Evolutionary conservation across 23 red algal genomes (phyloP), one percentile per base, ranked within the genome.

Genomic region (Gracilaria gracilis): DNA sequence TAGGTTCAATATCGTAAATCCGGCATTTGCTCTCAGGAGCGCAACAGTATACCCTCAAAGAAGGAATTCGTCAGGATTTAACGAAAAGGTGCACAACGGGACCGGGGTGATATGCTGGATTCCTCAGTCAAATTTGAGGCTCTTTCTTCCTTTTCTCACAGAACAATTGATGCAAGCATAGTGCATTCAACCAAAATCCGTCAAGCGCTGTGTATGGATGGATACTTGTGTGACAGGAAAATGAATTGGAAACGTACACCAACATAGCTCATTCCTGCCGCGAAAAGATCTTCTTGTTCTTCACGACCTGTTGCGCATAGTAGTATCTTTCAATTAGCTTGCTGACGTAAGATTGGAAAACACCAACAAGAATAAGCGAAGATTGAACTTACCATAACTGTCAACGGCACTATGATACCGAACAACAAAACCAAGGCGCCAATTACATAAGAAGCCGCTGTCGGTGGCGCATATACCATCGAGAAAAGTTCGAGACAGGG

Each of bases 231-330:
- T 19, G 9, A 55, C 11, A 6, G 19, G 54, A 79, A 58, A 35
- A 54, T 37, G 49, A 58, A 79, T 17, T 9, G 3, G 32, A 37
- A 11, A 36, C 64, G 4, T 38, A 9, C 8, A 55, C 17, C 38
- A 77, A 50, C 38, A 7, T 8, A 15, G 13, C 2, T 77, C 27
- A 92, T 49, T 92, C 89, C 40, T 84, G 89, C 49, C 89, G 61
- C n/a, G 89, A 53, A 75, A 84, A 92, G n/a, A 92, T 78, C 69
- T 92, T 92, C 64, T 92, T 92, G 36, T 92, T 92, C 80, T 92
- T 92, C 12, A 78, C 40, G 54, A 84, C 80, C 89, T 92, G 54
- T 49, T 28, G 23, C 21, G 35, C 54, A 29, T 4, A 36, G 7
- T 17, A 36, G 64, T 32, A 20, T 37, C 27, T 69, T 64, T 69